Evolutionary conservation across 225 moss, liverwort and hornwort genomes (phyloP), one percentile per base, ranked within the genome.

Genomic region (Sphagnum contortum): DNA sequence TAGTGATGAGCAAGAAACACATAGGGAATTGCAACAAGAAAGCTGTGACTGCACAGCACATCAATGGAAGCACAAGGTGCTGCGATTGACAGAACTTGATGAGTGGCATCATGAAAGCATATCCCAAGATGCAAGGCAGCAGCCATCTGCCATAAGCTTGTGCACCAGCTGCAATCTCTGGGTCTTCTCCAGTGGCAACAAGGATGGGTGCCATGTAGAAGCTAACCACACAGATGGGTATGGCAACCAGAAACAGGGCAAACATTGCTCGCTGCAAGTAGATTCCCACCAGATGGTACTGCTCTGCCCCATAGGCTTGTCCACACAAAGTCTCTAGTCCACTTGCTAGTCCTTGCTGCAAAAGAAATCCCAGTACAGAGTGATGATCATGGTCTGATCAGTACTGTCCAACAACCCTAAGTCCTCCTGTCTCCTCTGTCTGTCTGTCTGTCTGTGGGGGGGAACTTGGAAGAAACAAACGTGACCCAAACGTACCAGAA

Each of bases 311-410:
- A 57, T 68, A 83, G 0, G 80, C 83, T 75, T 83, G 83, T 44
- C 83, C 83, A 63, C 83, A 83, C 4, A 83, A 67, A 4, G 77
- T 83, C 72, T 83, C 83, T 47, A 83, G 60, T 8, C 76, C 77
- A n/a, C 65, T 68, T 47, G 80, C 60, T 72, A 83, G 48, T 8
- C 83, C 83, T 44, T 3, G 8, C 83, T 83, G 59, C 44, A 13
- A 60, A 60, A 60, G 12, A 5, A 60, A 60, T 60, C 51, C 5
- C 5, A 4, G 5, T 52, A 9, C 5, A 52, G 5, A 52, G 51
- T 52, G 51, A 4, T 4, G 51, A 52, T 52, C 51, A 4, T 52
- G 5, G 51, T 9, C 9, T 52, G 51, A 5, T 52, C 51, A 52
- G 51, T 52, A 5, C 9, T 60, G 45, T 45, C 62, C 44, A 4